A percentile compares a stretch with the other conserved stretches of the same genome.
phyloP scores from a whole-genome alignment of 768 basidiomycete genomes.

The Gloeostereum incarnatum region DNA sequence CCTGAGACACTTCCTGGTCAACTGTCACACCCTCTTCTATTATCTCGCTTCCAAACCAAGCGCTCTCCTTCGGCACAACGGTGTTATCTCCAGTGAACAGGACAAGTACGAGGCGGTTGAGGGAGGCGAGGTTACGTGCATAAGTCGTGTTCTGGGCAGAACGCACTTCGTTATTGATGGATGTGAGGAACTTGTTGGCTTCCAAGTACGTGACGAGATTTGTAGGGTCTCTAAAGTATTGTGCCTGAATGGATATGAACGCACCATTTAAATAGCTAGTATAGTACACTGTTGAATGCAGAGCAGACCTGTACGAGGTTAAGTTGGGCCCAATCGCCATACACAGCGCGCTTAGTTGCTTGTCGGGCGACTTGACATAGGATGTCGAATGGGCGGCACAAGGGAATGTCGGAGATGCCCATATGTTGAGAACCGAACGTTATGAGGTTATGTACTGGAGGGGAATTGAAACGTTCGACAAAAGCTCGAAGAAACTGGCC shows the following conservation, averaged over 20 bases:
- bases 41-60: constrained; percentile 78
- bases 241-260: constrained; percentile 46
- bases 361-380: constrained; percentile 61
- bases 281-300: not conserved
- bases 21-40: constrained; percentile 20
- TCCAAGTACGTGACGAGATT: constrained; percentile 49
- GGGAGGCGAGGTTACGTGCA: constrained; percentile 44
- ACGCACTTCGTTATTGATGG: constrained; percentile 72
- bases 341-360: constrained; percentile 54
- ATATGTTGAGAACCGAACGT: constrained; percentile 87
- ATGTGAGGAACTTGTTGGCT: constrained; percentile 57
- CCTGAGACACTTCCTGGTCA: not conserved
- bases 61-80: constrained; percentile 75
- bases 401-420: constrained; percentile 72
- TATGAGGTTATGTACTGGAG: constrained; percentile 71
- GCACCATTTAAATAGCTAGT: not conserved
- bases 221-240: constrained; percentile 74
- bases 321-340: constrained; percentile 66
- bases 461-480: constrained; percentile 64
- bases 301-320: constrained; percentile 60
- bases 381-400: constrained; percentile 55
- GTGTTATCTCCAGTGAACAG: constrained; percentile 68
- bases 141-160: constrained; percentile 50
- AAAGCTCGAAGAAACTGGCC: constrained; percentile 88
- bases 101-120: constrained; percentile 64